Conservation (phyloP, 2,329 filamentous ascomycete genomes). For the Harringtonia aguacate region DNA sequence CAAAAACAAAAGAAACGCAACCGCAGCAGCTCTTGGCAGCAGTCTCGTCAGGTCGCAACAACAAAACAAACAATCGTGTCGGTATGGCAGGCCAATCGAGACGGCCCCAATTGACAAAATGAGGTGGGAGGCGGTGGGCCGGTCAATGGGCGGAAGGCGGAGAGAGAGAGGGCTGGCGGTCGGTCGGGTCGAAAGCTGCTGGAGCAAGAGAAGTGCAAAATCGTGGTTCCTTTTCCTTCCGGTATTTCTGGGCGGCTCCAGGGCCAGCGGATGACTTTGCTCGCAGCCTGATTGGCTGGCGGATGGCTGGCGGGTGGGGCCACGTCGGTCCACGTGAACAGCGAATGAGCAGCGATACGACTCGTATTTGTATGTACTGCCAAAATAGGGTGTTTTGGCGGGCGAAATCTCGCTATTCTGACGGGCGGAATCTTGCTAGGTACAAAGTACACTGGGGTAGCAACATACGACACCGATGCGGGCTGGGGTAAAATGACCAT, state of each 20-base stretch:
- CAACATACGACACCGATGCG: too few relatives aligned
- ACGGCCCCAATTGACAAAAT: neutral
- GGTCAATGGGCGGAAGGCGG: neutral
- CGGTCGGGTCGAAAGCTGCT: neutral
- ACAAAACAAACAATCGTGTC: too few relatives aligned
- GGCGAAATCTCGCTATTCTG: neutral
- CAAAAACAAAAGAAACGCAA: too few relatives aligned
- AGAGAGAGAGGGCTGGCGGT: neutral
- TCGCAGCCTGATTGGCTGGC: conserved; percentile 10
- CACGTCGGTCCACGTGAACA: neutral
- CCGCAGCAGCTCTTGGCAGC: too few relatives aligned
- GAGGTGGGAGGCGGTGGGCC: neutral
- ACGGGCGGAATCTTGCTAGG: too few relatives aligned
- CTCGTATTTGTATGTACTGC: neutral
- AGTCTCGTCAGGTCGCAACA: neutral
- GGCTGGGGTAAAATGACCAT: too few relatives aligned
- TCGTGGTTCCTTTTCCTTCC: neutral
- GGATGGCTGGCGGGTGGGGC: neutral
- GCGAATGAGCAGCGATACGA: neutral
- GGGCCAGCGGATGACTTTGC: conserved; percentile 13
- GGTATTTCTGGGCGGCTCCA: conserved; percentile 5
- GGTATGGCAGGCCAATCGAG: too few relatives aligned
- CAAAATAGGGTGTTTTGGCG: neutral
- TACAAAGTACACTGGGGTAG: too few relatives aligned
- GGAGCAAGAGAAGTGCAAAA: neutral